Base-by-base conservation (phyloP, 169 alveolate genomes). In the Cyclospora cayetanensis region DNA sequence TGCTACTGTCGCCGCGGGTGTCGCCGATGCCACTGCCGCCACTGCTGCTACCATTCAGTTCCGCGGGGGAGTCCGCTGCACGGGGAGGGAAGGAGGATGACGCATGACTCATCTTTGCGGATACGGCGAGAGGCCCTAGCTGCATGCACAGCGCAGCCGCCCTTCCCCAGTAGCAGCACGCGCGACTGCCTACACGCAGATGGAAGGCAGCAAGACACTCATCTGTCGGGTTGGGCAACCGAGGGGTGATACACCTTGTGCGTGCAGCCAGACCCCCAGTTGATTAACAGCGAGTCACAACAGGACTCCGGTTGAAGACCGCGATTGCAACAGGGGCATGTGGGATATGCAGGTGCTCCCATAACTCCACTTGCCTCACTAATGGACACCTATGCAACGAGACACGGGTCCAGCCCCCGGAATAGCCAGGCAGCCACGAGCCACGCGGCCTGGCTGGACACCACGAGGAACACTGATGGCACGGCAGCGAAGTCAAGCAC, bases 61-160 rank as follows among this genome's bases (percentile, higher is more conserved):
- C 65, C 22, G 55, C 46, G 3, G 72, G 70, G 4, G 88, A 29
- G 27, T 42, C 88, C 72, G 43, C 37, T 2, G 60, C 35, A 46
- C 7, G 60, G 60, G 60, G 60, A n/a, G n/a, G n/a, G n/a, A n/a
- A n/a, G n/a, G n/a, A n/a, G n/a, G n/a, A n/a, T n/a, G n/a, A n/a
- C n/a, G n/a, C n/a, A n/a, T n/a, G n/a, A n/a, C n/a, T n/a, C n/a
- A n/a, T n/a, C n/a, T n/a, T n/a, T n/a, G n/a, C n/a, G n/a, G n/a
- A n/a, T n/a, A n/a, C n/a, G n/a, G n/a, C n/a, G n/a, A n/a, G n/a
- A n/a, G n/a, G n/a, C n/a, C n/a, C n/a, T n/a, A 46, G 60, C 60
- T 46, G 60, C 74, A 50, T 18, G 74, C 34, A 46, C 43, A 12
- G 74, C 43, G 89, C 55, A 50, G 89, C 74, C 72, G 89, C 89